A percentile compares a stretch with the other conserved stretches of the same genome.
phyloP scores from a whole-genome alignment of 805 yeast species.

The Yamadazyma sp. region DNA sequence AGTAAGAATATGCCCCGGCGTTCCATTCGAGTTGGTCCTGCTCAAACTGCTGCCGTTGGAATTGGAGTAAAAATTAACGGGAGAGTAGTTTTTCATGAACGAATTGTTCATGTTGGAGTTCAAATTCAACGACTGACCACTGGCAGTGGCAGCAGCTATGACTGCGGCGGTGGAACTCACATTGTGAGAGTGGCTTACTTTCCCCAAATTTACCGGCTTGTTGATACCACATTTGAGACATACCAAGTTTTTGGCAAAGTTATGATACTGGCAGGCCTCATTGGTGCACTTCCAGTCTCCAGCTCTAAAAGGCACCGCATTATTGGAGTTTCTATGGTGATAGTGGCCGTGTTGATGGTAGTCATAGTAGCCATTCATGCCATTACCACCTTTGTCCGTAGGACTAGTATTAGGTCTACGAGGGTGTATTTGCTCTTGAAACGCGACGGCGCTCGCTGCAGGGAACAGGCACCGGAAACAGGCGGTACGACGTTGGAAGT shows the following conservation, averaged over 20 bases:
- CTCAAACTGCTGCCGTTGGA: constrained; percentile 4
- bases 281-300: constrained; percentile 94
- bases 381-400: neutral
- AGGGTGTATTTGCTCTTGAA: constrained; percentile 59
- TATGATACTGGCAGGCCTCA: constrained; percentile 81
- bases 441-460: constrained; percentile 67
- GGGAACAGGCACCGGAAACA: constrained; percentile 93
- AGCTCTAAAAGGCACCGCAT: constrained; percentile 87
- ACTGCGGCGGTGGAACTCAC: constrained; percentile 47
- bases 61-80: constrained; percentile 3
- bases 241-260: constrained; percentile 85
- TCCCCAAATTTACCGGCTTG: constrained; percentile 32
- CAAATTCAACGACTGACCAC: constrained; percentile 45
- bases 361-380: neutral
- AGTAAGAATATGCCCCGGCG: constrained; percentile 5
- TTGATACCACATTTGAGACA: constrained; percentile 89
- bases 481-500: constrained; percentile 90
- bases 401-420: constrained; percentile 15
- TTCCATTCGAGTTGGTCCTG: constrained; percentile 8
- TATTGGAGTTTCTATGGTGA: constrained; percentile 10
- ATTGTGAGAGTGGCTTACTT: constrained; percentile 25
- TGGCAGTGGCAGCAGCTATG: constrained; percentile 48
- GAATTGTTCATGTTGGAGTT: constrained; percentile 32
- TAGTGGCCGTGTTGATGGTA: constrained; percentile 15
- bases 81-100: constrained; percentile 6